Percentiles rank a stretch among this genome's conserved stretches.
Conservation (phyloP, 257 asterid species). For the Ilex asprella region DNA sequence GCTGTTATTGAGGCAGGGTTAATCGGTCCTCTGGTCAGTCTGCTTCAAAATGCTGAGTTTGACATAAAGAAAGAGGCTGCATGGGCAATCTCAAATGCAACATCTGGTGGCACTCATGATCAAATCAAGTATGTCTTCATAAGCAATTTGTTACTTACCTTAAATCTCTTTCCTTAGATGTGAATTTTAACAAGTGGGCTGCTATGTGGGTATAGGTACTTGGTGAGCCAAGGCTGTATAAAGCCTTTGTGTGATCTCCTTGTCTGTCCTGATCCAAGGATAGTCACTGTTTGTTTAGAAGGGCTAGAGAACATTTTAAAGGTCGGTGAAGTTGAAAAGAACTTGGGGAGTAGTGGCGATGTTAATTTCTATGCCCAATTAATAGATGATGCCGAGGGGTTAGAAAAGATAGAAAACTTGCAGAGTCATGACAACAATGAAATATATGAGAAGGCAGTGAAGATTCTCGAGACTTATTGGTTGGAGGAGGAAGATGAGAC, state of each 20-base stretch:
- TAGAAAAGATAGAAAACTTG: conserved; percentile 79
- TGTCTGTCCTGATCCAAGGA: conserved; percentile 81
- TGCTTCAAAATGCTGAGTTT: conserved; percentile 82
- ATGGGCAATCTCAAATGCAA: conserved; percentile 94
- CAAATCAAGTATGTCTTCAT: conserved; percentile 53
- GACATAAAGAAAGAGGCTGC: conserved; percentile 97
- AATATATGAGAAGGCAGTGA: conserved; percentile 86
- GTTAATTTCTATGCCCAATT: conserved; percentile 65
- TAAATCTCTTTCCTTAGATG: background rate
- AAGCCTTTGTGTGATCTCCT: conserved; percentile 86
- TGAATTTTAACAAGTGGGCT: conserved; percentile 6
- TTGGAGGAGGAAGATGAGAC: conserved; percentile 77
- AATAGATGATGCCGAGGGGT: conserved; percentile 78
- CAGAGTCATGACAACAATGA: conserved; percentile 90
- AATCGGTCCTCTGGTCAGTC: conserved; percentile 63
- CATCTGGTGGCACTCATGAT: conserved; percentile 86
- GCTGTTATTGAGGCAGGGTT: conserved; percentile 79
- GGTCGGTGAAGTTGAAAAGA: conserved; percentile 81
- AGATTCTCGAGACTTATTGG: conserved; percentile 86
- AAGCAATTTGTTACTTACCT: background rate
- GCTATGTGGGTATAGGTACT: conserved; percentile 36
- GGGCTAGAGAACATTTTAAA: conserved; percentile 89
- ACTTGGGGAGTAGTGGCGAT: conserved; percentile 36
- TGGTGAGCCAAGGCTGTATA: conserved; percentile 75
- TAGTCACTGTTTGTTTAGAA: conserved; percentile 77